Conservation (phyloP, 108 stramenopile species). For the Nannochloropsis oceanica region DNA sequence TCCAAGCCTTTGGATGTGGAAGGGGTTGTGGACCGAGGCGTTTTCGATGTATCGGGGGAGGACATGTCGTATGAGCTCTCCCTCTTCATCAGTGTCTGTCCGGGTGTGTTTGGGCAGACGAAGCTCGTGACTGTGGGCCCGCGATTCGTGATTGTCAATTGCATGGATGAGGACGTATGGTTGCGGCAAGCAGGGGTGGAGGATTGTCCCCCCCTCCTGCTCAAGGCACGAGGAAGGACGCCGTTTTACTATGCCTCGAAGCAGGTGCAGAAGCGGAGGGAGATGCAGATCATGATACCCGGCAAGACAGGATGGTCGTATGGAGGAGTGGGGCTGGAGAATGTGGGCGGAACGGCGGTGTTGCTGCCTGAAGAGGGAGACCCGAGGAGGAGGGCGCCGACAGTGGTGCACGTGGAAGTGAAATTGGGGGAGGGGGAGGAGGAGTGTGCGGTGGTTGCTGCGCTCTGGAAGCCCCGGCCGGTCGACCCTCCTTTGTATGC, state of each 20-base stretch:
- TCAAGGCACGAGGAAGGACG: background rate
- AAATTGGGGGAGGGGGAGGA: constrained; percentile 10
- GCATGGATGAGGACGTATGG: constrained; percentile 1
- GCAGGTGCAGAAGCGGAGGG: background rate
- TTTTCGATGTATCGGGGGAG: background rate
- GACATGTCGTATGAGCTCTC: background rate
- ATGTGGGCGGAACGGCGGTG: constrained; percentile 16
- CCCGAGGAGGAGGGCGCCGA: constrained; percentile 1
- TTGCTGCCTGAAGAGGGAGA: constrained; percentile 3
- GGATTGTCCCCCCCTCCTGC: background rate
- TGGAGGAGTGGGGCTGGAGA: constrained; percentile 1
- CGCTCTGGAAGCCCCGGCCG: constrained; percentile 10
- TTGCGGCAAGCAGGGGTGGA: constrained; percentile 12
- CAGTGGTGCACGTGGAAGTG: constrained; percentile 26
- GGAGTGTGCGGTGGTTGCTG: constrained; percentile 26
- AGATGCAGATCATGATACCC: background rate
- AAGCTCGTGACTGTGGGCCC: constrained; percentile 11
- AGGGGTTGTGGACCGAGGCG: background rate
- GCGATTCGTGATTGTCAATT: constrained; percentile 20
- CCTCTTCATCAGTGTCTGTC: background rate
- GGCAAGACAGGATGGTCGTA: constrained; percentile 13
- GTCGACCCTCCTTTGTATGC: background rate
- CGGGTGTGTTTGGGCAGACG: background rate
- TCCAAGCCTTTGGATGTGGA: background rate
- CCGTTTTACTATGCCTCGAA: constrained; percentile 13